Base-by-base conservation (phyloP, 2,329 filamentous ascomycete species). In the Claviceps digitariae region DNA sequence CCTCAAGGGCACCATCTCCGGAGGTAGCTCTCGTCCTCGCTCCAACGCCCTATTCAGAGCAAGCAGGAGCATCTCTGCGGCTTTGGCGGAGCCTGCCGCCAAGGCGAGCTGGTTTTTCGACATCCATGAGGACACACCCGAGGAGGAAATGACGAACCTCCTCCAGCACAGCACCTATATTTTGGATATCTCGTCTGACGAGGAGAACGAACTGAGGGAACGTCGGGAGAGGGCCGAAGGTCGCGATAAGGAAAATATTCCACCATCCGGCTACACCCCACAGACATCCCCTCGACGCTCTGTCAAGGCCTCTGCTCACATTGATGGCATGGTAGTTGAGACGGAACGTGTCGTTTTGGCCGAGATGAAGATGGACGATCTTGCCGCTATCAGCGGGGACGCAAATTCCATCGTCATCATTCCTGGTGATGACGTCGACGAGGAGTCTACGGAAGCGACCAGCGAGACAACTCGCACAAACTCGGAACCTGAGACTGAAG, bases 221-320 rank as follows among this genome's bases (percentile, higher is more conserved):
- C 71, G 62, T 50, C 69, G 69, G 58, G 77, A 75, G 64, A 66
- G 74, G 59, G 74, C 74, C 34, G 79, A 87, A 59, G 77, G 79
- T 47, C 76, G 81, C 34, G 87, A 89, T 63, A 98, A 98, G 74
- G 91, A 98, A 73, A 98, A 98, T 64, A 82, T 95, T 20, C 87
- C 91, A 4, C 91, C 91, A 2, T 66, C 71, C 2, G 78, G 80
- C 53, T 82, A 86, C 47, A 67, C 85, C 41, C 81, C 78, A 29
- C 77, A 85, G 62, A 82, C 79, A 0, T 71, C 71, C 17, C 57
- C 66, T 25, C 64, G 68, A n/a, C 59, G 65, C 9, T 34, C 43
- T 3, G 58, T 60, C 23, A 58, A 63, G 13, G 62, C 61, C 12
- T 54, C 55, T 23, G 62, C 62, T 23, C 61, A 63, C 2, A n/a